These are phyloP conservation scores for Magnaporthales sp. DNA, from an alignment of 2,329 filamentous ascomycete genomes.

Conservation along the genomic window DNA sequence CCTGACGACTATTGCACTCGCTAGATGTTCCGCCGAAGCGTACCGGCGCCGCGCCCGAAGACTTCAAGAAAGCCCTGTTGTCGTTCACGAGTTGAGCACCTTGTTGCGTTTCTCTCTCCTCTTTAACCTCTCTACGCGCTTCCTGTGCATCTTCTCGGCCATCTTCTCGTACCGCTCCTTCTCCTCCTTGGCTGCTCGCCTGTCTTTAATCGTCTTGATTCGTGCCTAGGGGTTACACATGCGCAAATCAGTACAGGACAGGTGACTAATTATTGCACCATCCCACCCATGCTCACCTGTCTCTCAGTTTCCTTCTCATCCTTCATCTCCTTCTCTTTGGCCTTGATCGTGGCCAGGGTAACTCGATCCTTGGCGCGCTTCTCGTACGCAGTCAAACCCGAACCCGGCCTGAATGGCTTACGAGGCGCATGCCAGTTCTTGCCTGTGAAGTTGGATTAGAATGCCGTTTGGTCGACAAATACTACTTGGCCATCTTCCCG, in stretches of 20 bases:
- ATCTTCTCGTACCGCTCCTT: conserved; percentile 87
- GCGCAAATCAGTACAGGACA: not conserved
- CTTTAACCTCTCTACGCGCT: conserved; percentile 87
- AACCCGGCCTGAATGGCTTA: conserved; percentile 74
- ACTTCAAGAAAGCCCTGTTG: not conserved
- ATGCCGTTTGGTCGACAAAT: not conserved
- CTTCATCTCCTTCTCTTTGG: conserved; percentile 91
- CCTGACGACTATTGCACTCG: not conserved
- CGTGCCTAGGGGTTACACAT: conserved; percentile 46
- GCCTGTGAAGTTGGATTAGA: conserved; percentile 43
- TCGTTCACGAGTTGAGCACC: conserved; percentile 54
- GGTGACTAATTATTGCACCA: not conserved
- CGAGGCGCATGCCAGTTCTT: conserved; percentile 89
- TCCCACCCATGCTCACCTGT: conserved; percentile 46
- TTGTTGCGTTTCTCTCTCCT: conserved; percentile 96
- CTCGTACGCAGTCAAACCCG: conserved; percentile 70
- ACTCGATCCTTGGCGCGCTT: conserved; percentile 65
- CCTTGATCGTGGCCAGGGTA: conserved; percentile 69
- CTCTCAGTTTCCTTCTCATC: conserved; percentile 88
- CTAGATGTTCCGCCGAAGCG: not conserved
- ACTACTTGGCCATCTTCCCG: not conserved
- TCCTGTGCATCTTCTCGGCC: conserved; percentile 96
- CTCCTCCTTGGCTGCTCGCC: conserved; percentile 82
- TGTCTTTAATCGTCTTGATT: conserved; percentile 75
- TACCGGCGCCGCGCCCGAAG: not conserved